Evolutionary conservation across 306 rosid genomes (phyloP), one percentile per base, ranked within the genome.

Genomic region (Canavalia gladiata): DNA sequence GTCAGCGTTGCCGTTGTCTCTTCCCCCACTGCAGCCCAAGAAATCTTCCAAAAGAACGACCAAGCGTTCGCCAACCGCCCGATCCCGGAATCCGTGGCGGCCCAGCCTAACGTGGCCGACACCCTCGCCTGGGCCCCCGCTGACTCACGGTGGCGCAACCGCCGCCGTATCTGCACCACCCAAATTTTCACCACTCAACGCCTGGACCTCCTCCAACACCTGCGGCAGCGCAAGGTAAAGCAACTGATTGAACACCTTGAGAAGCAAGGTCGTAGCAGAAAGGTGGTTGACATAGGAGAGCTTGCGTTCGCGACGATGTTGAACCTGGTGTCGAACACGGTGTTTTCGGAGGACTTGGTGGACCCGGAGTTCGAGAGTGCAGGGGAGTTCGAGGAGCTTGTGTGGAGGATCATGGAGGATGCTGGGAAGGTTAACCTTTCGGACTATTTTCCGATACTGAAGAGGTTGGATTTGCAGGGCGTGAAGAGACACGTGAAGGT

Each of bases 391-490:
- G 88, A 90, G 70, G 87, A 88, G 7, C 47, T 90, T 0, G 94
- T 88, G 46, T 85, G 94, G 92, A 76, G 92, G 87, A 90, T 90
- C 68, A 90, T 90, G 94, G 89, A 85, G 75, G 85, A 85, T 34
- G 92, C 89, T 0, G 92, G 94, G 72, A 90, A 29, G 84, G 80
- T 82, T 12, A 90, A 90, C 47, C 51, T 88, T 0, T 84, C 87
- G 1, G 92, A 90, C 49, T 90, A 90, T 49, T 90, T 90, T 55
- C 92, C 94, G 9, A 56, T 39, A 6, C 6, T 90, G 29, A 83
- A 69, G 86, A 55, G 74, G 58, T 59, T 90, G 0, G 90, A 90
- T 45, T 47, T 90, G 84, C 90, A 88, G 34, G 89, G 94, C 0
- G 86, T 90, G 37, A 85, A 69, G 62, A 70, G 81, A 7, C 90